These are phyloP conservation scores for Phylloporus scabripes DNA, from an alignment of 768 basidiomycete genomes.

Conservation along the genomic window DNA sequence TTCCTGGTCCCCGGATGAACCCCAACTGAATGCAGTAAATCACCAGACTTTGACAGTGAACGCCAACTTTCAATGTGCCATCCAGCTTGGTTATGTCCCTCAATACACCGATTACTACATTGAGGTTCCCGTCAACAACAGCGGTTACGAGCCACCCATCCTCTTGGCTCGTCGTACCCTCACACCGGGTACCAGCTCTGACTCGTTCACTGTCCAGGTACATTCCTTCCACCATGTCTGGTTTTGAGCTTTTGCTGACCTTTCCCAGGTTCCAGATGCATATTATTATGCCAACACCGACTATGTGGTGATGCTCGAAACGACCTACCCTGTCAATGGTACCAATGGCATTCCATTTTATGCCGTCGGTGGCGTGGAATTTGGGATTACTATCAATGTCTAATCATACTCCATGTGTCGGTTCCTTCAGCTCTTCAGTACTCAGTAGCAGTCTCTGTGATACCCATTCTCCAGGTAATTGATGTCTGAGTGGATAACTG, in stretches of 20 bases:
- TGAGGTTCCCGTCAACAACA: conserved; percentile 30
- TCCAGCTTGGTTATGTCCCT: conserved; percentile 16
- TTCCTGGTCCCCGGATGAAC: background rate
- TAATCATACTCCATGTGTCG: background rate
- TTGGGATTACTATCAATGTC: conserved; percentile 12
- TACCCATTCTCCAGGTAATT: background rate
- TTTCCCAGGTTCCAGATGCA: conserved; percentile 21
- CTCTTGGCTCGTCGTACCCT: conserved; percentile 22
- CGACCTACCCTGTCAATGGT: conserved; percentile 20
- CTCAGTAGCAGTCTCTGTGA: background rate
- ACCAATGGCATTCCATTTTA: conserved; percentile 18
- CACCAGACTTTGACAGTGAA: conserved; percentile 17
- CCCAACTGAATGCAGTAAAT: conserved; percentile 2
- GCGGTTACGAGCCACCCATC: conserved; percentile 27
- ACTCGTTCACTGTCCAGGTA: conserved; percentile 20
- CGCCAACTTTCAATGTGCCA: conserved; percentile 25
- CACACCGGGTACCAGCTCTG: conserved; percentile 1
- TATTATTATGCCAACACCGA: conserved; percentile 15
- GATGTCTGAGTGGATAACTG: background rate
- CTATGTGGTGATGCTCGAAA: conserved; percentile 23
- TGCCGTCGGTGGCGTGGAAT: conserved; percentile 19
- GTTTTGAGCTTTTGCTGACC: conserved; percentile 1
- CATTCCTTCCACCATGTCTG: background rate
- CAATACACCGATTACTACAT: conserved; percentile 31
- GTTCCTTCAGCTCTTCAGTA: background rate